phyloP scores from a whole-genome alignment of 805 yeast genomes.

The Nakazawaea laoshanensis region DNA sequence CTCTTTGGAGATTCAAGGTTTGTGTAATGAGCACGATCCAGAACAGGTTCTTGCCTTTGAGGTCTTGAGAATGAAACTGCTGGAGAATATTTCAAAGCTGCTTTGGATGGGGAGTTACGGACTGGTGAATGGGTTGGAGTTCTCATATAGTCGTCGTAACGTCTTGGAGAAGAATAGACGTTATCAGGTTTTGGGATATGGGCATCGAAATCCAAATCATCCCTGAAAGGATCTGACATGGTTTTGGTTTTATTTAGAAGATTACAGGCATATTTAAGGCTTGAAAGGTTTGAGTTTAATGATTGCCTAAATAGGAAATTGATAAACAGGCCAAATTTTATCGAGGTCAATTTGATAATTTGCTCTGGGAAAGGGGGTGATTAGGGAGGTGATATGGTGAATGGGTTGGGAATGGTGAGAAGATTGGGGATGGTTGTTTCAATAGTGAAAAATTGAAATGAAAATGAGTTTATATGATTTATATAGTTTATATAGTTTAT shows the following conservation, averaged over 20 bases:
- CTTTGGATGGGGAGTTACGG: conserved; percentile 23
- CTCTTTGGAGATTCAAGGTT: conserved; percentile 67
- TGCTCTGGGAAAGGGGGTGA: no score
- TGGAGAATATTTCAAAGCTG: conserved; percentile 34
- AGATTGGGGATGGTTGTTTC: no score
- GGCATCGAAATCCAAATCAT: conserved; percentile 13
- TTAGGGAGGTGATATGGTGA: no score
- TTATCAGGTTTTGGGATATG: conserved; percentile 20
- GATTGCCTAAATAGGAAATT: conserved; percentile 1
- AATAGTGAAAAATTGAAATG: no score
- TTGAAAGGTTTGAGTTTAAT: conserved; percentile 1
- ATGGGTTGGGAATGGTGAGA: no score
- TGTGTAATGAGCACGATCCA: conserved; percentile 32
- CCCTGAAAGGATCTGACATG: conserved; percentile 19
- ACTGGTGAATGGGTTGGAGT: background rate
- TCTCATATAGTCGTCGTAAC: conserved; percentile 5
- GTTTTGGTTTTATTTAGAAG: background rate
- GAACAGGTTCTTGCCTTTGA: conserved; percentile 13
- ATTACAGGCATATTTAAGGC: background rate
- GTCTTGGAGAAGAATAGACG: conserved; percentile 21
- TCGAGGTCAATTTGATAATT: no score
- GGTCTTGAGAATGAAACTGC: conserved; percentile 27
- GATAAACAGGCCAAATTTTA: background rate
- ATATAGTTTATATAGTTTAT: no score
- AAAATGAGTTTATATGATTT: no score